Percentiles rank a stretch among this genome's conserved stretches.
phyloP scores from a whole-genome alignment of 345 rosid species.

The Euphorbia tirucalli region DNA sequence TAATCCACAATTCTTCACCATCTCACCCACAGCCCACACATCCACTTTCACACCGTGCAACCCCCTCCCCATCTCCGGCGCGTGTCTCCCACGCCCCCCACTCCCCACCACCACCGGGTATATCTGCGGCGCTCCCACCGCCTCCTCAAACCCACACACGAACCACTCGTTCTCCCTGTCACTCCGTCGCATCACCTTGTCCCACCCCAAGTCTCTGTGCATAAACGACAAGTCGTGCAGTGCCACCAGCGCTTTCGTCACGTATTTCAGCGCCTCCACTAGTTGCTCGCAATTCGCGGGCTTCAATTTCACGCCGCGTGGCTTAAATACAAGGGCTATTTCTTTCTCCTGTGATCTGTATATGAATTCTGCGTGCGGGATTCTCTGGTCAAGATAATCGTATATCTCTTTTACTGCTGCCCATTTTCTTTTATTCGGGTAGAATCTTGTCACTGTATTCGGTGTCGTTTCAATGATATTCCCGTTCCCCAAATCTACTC shows the following conservation, averaged over 20 bases:
- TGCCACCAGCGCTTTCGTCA: constrained; percentile 83
- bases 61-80: constrained; percentile 93
- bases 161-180: constrained; percentile 73
- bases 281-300: constrained; percentile 69
- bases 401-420: constrained; percentile 70
- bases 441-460: constrained; percentile 52
- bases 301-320: constrained; percentile 62
- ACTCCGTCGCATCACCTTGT: constrained; percentile 59
- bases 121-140: constrained; percentile 76
- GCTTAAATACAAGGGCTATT: constrained; percentile 61
- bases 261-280: constrained; percentile 75
- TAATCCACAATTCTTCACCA: constrained; percentile 78
- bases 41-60: constrained; percentile 93
- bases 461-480: constrained; percentile 67
- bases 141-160: constrained; percentile 76
- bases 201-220: constrained; percentile 93
- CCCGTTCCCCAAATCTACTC: constrained; percentile 47
- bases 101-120: constrained; percentile 42
- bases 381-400: constrained; percentile 68
- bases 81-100: constrained; percentile 59
- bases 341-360: constrained; percentile 54
- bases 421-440: constrained; percentile 63
- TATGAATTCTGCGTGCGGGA: constrained; percentile 76
- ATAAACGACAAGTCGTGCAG: constrained; percentile 90
- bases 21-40: constrained; percentile 87